A percentile compares a stretch with the other conserved stretches of the same genome.
phyloP scores from a whole-genome alignment of 1,139 yeast species.

The Candida tunisiensis region DNA sequence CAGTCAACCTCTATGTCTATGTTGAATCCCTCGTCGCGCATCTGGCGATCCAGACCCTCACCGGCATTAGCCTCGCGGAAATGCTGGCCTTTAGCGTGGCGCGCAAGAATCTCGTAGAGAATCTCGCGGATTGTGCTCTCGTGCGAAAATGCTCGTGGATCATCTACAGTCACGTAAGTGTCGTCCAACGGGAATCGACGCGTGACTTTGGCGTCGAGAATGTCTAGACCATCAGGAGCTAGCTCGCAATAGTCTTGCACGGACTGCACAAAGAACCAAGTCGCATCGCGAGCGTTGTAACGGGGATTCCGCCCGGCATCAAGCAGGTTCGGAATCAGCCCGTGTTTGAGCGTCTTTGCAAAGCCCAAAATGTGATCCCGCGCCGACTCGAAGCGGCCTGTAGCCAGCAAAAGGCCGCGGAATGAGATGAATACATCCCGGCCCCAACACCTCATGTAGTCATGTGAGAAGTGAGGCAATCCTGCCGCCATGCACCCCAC shows the following conservation, averaged over 20 bases:
- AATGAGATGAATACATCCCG: conserved; percentile 84
- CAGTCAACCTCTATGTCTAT: conserved; percentile 73
- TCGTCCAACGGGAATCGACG: conserved; percentile 89
- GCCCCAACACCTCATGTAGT: conserved; percentile 97
- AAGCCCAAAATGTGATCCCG: conserved; percentile 67
- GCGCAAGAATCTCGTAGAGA: conserved; percentile 59
- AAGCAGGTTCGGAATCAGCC: conserved; percentile 79
- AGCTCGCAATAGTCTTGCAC: conserved; percentile 52
- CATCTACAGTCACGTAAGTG: conserved; percentile 50
- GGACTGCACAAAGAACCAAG: conserved; percentile 83
- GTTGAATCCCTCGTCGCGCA: conserved; percentile 86
- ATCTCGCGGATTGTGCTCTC: conserved; percentile 58
- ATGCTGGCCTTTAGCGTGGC: conserved; percentile 79
- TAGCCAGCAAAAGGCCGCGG: conserved; percentile 62
- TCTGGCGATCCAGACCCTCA: conserved; percentile 68
- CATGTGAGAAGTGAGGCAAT: conserved; percentile 79
- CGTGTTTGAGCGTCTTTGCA: conserved; percentile 88
- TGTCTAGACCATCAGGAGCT: conserved; percentile 53
- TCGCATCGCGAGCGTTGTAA: conserved; percentile 93
- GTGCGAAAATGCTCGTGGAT: conserved; percentile 58
- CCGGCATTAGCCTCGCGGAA: conserved; percentile 97
- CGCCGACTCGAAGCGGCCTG: conserved; percentile 72
- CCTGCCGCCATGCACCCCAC: conserved; percentile 89
- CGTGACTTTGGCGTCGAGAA: conserved; percentile 54
- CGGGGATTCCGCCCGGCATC: conserved; percentile 92